These are phyloP conservation scores for Bjerkandera adusta DNA, from an alignment of 1,284 basidiomycete species.

Conservation along the genomic window DNA sequence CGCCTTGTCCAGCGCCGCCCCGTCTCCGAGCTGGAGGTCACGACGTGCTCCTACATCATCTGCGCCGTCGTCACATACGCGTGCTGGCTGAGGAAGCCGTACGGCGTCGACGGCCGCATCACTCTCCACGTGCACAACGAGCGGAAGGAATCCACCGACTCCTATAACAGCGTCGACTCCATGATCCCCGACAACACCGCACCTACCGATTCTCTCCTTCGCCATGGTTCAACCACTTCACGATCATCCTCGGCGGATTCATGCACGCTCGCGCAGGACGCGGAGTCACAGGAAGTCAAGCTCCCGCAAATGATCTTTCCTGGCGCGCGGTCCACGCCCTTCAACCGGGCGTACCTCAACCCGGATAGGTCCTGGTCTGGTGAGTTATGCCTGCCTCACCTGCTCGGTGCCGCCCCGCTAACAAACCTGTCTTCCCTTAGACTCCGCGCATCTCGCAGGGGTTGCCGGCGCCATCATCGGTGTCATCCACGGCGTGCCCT, in stretches of 20 bases:
- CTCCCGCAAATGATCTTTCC: not conserved
- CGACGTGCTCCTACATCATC: constrained; percentile 5
- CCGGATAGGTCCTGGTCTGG: no score
- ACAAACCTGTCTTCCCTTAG: not conserved
- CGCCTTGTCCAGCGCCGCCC: not conserved
- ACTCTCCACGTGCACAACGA: no score
- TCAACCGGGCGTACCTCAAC: not conserved
- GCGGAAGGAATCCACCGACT: not conserved
- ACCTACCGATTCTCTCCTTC: no score
- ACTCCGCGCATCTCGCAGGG: not conserved
- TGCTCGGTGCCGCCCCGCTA: no score
- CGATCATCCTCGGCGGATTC: no score
- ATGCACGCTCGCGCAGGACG: no score
- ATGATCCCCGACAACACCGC: no score
- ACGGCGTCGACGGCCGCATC: constrained; percentile 7
- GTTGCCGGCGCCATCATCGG: not conserved
- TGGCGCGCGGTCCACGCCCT: not conserved
- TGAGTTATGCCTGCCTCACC: no score
- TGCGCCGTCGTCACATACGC: constrained; percentile 3
- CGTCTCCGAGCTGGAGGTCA: constrained; percentile 1
- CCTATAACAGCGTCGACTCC: no score
- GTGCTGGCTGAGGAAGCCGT: constrained; percentile 3
- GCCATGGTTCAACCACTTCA: no score
- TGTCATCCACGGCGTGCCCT: not conserved
- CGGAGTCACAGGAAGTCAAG: no score